phyloP scores from a whole-genome alignment of 2,329 filamentous ascomycete genomes.

The Colletotrichum cereale region DNA sequence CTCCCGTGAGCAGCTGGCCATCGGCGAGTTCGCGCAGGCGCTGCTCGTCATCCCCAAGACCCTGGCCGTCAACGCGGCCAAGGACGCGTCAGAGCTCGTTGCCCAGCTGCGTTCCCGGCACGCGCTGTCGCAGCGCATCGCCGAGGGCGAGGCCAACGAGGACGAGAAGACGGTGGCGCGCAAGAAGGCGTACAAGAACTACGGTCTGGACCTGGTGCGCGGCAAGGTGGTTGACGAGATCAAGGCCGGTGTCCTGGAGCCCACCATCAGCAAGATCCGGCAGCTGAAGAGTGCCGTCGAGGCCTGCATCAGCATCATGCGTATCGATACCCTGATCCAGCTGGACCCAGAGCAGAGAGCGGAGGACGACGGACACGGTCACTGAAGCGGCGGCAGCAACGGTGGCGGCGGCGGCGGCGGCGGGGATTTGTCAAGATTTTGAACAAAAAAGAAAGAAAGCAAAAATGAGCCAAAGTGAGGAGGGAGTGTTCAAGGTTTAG shows the following conservation, averaged over 20 bases:
- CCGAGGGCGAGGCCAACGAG: conserved; percentile 85
- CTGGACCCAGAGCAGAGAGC: conserved; percentile 89
- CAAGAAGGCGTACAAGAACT: conserved; percentile 99
- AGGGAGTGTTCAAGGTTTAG: conserved; percentile 37
- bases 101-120: conserved; percentile 95
- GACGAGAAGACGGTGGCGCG: conserved; percentile 91
- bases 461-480: conserved; percentile 30
- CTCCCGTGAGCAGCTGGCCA: conserved; percentile 96
- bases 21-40: conserved; percentile 95
- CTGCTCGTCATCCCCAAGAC: conserved; percentile 97
- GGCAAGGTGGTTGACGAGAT: conserved; percentile 94
- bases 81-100: conserved; percentile 94
- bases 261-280: conserved; percentile 97
- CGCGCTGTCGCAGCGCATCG: conserved; percentile 91
- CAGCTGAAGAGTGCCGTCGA: conserved; percentile 99
- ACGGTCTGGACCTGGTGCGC: conserved; percentile 89
- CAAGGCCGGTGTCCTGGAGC: conserved; percentile 95
- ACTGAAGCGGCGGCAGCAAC: conserved; percentile 67
- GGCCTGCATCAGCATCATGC: conserved; percentile 98
- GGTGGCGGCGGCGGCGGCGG: background rate
- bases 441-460: conserved; percentile 10
- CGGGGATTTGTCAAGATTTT: background rate
- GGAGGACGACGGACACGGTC: conserved; percentile 87
- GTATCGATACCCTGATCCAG: conserved; percentile 98
- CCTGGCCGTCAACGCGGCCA: conserved; percentile 94